These are phyloP conservation scores for Candida railenensis DNA, from an alignment of 805 yeast genomes.

Conservation along the genomic window DNA sequence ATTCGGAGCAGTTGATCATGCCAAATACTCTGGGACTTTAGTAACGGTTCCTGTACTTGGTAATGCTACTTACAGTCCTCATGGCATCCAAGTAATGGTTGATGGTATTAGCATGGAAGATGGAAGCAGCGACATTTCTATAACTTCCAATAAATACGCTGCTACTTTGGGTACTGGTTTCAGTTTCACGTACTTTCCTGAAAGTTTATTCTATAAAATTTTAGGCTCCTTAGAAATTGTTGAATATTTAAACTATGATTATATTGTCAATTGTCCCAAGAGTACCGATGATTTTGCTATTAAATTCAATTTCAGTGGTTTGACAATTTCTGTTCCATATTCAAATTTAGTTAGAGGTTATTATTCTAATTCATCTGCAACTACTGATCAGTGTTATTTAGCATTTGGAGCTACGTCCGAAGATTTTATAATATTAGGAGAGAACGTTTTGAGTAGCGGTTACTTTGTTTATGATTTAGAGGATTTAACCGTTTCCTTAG, in stretches of 20 bases:
- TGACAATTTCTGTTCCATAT: background rate
- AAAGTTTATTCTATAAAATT: background rate
- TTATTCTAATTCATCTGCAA: background rate
- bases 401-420: background rate
- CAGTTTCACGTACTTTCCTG: background rate
- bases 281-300: background rate
- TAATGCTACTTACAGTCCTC: slow-evolving; percentile 33
- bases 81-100: background rate
- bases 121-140: background rate
- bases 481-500: slow-evolving; percentile 41
- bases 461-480: slow-evolving; percentile 58
- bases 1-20: slow-evolving; percentile 45
- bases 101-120: background rate
- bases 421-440: slow-evolving; percentile 15
- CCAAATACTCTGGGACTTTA: slow-evolving; percentile 35
- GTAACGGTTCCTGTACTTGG: slow-evolving; percentile 23
- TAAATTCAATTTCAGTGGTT: background rate
- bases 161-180: background rate
- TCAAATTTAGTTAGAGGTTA: background rate
- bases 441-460: slow-evolving; percentile 46
- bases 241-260: background rate
- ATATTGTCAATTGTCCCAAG: background rate
- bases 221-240: background rate
- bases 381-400: background rate
- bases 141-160: background rate